These are phyloP conservation scores for Kodamaea alishanica DNA, from an alignment of 1,139 yeast genomes.

Conservation along the genomic window DNA sequence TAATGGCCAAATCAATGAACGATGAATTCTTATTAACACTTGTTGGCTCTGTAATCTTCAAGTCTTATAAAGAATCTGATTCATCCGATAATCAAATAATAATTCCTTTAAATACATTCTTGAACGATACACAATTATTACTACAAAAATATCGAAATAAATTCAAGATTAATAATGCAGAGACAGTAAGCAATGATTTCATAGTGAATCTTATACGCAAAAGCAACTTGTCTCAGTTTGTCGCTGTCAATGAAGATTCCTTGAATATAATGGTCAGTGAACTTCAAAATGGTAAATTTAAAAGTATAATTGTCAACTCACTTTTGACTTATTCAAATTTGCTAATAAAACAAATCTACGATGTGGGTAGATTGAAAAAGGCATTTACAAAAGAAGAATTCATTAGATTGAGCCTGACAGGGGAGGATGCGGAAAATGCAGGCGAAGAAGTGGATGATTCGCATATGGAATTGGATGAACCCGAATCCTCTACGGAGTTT, in stretches of 20 bases:
- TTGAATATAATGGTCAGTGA: constrained; percentile 17
- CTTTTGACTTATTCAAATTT: constrained; percentile 23
- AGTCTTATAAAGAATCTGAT: constrained; percentile 16
- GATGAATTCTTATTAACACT: constrained; percentile 24
- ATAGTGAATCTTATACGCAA: constrained; percentile 12
- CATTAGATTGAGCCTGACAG: constrained; percentile 5
- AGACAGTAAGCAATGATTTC: constrained; percentile 9
- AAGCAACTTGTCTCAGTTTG: constrained; percentile 18
- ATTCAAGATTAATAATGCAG: constrained; percentile 8
- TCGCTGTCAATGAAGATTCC: constrained; percentile 18
- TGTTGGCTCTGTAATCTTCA: constrained; percentile 31
- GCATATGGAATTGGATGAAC: too few species aligned
- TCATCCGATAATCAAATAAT: constrained; percentile 12
- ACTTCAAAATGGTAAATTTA: constrained; percentile 19
- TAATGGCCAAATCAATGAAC: constrained; percentile 10
- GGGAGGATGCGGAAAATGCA: neutral
- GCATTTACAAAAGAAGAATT: neutral
- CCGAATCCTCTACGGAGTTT: too few species aligned
- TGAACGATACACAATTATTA: constrained; percentile 18
- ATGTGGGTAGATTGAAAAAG: constrained; percentile 13
- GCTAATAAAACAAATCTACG: constrained; percentile 28
- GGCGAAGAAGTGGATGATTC: neutral
- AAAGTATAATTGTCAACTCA: constrained; percentile 25
- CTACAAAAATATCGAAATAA: constrained; percentile 15
- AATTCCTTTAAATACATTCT: constrained; percentile 17